Conservation (phyloP, 345 rosid genomes). For the Gossypium anomalum region DNA sequence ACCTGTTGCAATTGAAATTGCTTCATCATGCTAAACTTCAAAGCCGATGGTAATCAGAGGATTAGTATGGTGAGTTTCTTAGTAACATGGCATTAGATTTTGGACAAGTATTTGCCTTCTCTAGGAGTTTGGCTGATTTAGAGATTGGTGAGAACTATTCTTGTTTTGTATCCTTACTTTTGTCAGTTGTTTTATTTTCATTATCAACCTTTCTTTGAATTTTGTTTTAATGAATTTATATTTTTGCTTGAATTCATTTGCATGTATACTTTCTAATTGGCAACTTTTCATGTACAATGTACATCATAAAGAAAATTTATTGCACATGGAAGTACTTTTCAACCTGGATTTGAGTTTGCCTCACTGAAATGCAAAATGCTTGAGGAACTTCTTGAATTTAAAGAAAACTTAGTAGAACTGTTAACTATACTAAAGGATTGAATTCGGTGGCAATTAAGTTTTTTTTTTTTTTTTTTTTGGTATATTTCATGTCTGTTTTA, state of each 20-base stretch:
- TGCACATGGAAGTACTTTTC: neutral
- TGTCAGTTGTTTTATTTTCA: neutral
- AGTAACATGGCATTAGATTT: neutral
- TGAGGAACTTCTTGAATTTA: neutral
- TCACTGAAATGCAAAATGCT: neutral
- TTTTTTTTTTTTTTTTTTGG: too few species aligned
- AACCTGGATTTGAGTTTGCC: neutral
- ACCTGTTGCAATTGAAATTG: neutral
- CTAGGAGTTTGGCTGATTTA: slow-evolving; percentile 2
- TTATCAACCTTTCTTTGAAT: neutral
- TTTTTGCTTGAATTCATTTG: neutral
- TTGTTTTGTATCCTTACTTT: neutral
- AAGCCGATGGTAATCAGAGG: neutral
- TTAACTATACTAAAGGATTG: neutral
- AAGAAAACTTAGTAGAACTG: neutral
- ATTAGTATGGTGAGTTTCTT: neutral
- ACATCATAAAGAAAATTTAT: neutral
- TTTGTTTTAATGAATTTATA: neutral
- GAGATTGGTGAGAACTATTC: neutral
- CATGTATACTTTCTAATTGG: neutral
- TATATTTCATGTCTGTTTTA: too few species aligned
- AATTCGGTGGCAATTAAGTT: too few species aligned
- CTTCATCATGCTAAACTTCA: neutral
- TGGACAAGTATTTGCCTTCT: slow-evolving; percentile 3
- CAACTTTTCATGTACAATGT: neutral